Conservation (phyloP, 2,329 filamentous ascomycete species). For the Apiospora hydei region DNA sequence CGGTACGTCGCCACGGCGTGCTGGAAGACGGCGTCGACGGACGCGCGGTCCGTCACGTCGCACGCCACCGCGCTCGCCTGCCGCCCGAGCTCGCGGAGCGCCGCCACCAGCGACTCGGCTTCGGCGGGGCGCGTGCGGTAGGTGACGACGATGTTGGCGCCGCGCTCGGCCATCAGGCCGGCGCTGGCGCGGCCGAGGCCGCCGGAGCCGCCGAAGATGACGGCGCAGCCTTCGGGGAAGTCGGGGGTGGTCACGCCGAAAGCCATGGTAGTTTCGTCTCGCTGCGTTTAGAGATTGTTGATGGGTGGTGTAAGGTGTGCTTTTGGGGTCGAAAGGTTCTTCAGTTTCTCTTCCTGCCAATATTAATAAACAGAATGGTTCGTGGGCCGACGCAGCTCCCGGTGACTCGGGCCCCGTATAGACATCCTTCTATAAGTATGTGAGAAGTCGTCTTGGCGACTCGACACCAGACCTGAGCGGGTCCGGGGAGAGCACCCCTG, state of each 20-base stretch:
- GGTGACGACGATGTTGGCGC: conserved; percentile 24
- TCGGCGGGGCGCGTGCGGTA: conserved; percentile 24
- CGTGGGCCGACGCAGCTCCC: neutral
- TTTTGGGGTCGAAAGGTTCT: neutral
- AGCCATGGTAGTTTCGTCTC: conserved; percentile 6
- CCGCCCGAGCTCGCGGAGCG: conserved; percentile 23
- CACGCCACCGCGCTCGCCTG: conserved; percentile 24
- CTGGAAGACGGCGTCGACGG: conserved; percentile 25
- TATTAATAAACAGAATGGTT: neutral
- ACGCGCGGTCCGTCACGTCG: conserved; percentile 22
- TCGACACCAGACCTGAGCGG: neutral
- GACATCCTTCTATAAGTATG: neutral
- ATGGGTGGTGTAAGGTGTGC: neutral
- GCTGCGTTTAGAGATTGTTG: neutral
- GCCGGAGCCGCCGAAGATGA: conserved; percentile 26
- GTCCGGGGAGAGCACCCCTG: neutral
- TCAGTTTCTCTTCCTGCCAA: neutral
- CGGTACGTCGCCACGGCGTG: conserved; percentile 22
- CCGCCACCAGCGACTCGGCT: conserved; percentile 23
- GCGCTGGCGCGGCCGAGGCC: conserved; percentile 27
- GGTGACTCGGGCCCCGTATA: neutral
- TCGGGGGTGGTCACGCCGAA: conserved; percentile 25
- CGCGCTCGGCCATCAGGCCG: conserved; percentile 26
- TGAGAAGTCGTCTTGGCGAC: too few relatives aligned
- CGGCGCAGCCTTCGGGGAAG: conserved; percentile 26